These are phyloP conservation scores for Tephrocybe sp. DNA, from an alignment of 768 basidiomycete genomes.

Conservation along the genomic window DNA sequence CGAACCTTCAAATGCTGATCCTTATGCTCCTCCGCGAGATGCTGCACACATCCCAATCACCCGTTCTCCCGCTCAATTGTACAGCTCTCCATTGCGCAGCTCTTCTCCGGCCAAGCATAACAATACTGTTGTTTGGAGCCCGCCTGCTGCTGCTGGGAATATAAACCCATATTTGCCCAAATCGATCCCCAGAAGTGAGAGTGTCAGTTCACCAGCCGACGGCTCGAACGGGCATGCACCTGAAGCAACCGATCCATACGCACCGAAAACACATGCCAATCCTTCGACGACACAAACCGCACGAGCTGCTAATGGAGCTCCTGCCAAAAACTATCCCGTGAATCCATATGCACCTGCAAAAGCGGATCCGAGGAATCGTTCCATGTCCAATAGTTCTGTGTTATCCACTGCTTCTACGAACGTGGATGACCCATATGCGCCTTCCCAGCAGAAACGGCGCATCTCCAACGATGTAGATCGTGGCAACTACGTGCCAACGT, in stretches of 20 bases:
- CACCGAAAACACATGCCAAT: conserved; percentile 27
- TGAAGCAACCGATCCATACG: conserved; percentile 34
- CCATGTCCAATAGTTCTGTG: conserved; percentile 44
- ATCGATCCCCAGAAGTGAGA: conserved; percentile 7
- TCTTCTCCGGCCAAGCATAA: conserved; percentile 5
- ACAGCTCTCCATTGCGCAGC: conserved; percentile 8
- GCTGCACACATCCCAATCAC: not conserved
- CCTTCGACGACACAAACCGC: conserved; percentile 27
- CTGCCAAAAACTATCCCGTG: conserved; percentile 9
- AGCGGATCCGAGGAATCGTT: conserved; percentile 33
- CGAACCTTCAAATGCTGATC: conserved; percentile 1
- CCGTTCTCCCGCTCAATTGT: conserved; percentile 1
- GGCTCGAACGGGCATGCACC: conserved; percentile 8
- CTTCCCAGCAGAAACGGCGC: conserved; percentile 21
- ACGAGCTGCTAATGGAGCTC: conserved; percentile 25
- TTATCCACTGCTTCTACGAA: conserved; percentile 30
- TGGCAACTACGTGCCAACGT: conserved; percentile 24
- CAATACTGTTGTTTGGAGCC: conserved; percentile 3
- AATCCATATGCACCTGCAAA: conserved; percentile 17
- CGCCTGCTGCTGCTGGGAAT: not conserved
- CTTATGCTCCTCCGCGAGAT: conserved; percentile 3
- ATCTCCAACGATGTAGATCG: conserved; percentile 26
- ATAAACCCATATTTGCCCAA: conserved; percentile 11
- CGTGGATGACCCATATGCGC: conserved; percentile 36
- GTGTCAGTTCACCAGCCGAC: conserved; percentile 7